phyloP scores from a whole-genome alignment of 352 stramenopile genomes.

The Globisporangium camurandrum region DNA sequence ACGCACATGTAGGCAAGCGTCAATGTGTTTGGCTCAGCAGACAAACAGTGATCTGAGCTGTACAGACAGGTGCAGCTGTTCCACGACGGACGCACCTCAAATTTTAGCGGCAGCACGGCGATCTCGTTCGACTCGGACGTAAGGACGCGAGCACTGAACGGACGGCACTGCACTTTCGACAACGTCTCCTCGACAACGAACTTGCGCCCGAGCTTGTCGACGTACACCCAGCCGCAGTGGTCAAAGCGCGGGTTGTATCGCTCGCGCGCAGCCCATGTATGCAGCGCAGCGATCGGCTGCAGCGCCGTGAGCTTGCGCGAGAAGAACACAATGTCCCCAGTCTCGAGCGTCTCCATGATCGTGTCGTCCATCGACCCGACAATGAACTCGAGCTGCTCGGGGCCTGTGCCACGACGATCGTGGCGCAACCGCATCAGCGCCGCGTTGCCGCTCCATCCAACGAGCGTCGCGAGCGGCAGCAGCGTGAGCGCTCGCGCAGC shows the following conservation, averaged over 20 bases:
- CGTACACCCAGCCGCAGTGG: constrained; percentile 74
- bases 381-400: constrained; percentile 49
- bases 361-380: constrained; percentile 81
- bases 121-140: constrained; percentile 70
- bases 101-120: constrained; percentile 63
- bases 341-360: constrained; percentile 83
- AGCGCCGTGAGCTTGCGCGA: constrained; percentile 60
- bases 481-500: constrained; percentile 35
- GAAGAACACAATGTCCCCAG: constrained; percentile 77
- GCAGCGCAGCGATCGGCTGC: constrained; percentile 61
- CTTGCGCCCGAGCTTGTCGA: constrained; percentile 73
- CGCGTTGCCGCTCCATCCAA: constrained; percentile 64
- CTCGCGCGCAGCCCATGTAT: constrained; percentile 50
- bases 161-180: constrained; percentile 63
- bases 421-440: constrained; percentile 40
- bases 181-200: constrained; percentile 84
- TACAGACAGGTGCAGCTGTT: not conserved
- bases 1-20: no score
- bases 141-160: constrained; percentile 69
- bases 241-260: constrained; percentile 66
- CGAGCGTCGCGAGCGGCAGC: constrained; percentile 54
- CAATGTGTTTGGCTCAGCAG: not conserved
- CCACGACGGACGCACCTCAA: constrained; percentile 16
- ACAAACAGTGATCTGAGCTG: not conserved
- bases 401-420: constrained; percentile 21